phyloP scores from a whole-genome alignment of 1,284 basidiomycete genomes.

The Irpex sp. region DNA sequence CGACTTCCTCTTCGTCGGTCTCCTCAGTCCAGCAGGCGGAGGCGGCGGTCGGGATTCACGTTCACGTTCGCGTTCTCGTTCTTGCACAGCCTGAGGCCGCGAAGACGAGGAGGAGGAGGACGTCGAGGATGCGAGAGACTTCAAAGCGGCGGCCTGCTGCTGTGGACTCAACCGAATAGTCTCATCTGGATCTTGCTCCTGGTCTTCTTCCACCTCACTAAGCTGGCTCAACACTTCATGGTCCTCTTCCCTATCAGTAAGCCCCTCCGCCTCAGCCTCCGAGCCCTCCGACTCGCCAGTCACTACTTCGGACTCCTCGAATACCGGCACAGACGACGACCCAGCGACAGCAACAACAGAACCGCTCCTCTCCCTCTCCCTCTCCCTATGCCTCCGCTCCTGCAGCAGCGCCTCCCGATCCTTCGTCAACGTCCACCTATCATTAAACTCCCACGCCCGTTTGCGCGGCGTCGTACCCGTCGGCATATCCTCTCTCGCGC shows the following conservation, averaged over 20 bases:
- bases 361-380: constrained; percentile 30
- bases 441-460: constrained; percentile 61
- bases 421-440: constrained; percentile 67
- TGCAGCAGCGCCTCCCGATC: constrained; percentile 54
- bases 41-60: constrained; percentile 1
- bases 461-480: constrained; percentile 74
- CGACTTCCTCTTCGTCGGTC: constrained; percentile 16
- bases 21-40: constrained; percentile 18
- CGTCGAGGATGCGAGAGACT: constrained; percentile 17
- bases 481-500: constrained; percentile 55
- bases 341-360: constrained; percentile 16
- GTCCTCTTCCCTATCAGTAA: constrained; percentile 11
- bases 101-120: constrained; percentile 14
- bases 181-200: constrained; percentile 19
- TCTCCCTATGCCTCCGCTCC: constrained; percentile 39
- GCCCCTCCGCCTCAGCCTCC: constrained; percentile 6
- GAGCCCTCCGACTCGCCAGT: constrained; percentile 8
- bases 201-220: neutral
- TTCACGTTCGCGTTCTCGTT: no score
- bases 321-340: neutral
- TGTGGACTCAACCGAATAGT: constrained; percentile 20
- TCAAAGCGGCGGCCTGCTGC: constrained; percentile 5
- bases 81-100: no score
- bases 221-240: constrained; percentile 6
- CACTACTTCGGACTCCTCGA: constrained; percentile 2